These are phyloP conservation scores for Stephania cephalantha DNA, from an alignment of 164 flowering plant species.

Conservation along the genomic window DNA sequence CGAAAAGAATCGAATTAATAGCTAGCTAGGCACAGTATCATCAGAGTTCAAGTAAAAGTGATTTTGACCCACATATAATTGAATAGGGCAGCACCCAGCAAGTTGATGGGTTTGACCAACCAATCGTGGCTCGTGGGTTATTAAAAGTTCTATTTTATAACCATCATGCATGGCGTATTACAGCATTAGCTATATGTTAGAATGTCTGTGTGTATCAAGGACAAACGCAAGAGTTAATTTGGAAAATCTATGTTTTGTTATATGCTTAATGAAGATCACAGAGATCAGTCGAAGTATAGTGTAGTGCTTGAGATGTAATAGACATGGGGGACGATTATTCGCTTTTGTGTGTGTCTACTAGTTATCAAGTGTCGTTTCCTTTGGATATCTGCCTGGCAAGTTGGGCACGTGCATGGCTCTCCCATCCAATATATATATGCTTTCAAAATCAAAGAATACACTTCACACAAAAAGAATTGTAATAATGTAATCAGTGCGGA, in stretches of 20 bases:
- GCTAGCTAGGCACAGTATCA: no score
- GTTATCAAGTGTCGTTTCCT: constrained; percentile 10
- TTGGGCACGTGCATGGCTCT: constrained; percentile 14
- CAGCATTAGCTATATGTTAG: no score
- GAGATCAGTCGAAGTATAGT: neutral
- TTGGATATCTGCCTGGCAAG: constrained; percentile 15
- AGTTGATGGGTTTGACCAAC: neutral
- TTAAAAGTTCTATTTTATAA: neutral
- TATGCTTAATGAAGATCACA: neutral
- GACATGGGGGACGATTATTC: constrained; percentile 18
- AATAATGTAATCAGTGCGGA: no score
- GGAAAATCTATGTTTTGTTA: neutral
- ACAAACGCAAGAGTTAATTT: neutral
- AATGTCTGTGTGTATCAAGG: no score
- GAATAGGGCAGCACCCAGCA: neutral
- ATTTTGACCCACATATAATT: no score
- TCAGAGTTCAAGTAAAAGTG: no score
- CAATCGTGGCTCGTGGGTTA: neutral
- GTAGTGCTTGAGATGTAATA: neutral
- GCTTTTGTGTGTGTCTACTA: constrained; percentile 10
- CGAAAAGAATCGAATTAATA: no score
- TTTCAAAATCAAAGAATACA: no score
- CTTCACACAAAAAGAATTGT: no score
- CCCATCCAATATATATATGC: no score
- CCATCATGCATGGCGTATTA: neutral